Evolutionary conservation across 2,329 filamentous ascomycete species (phyloP).

Genomic region (Ascochyta lentis): DNA sequence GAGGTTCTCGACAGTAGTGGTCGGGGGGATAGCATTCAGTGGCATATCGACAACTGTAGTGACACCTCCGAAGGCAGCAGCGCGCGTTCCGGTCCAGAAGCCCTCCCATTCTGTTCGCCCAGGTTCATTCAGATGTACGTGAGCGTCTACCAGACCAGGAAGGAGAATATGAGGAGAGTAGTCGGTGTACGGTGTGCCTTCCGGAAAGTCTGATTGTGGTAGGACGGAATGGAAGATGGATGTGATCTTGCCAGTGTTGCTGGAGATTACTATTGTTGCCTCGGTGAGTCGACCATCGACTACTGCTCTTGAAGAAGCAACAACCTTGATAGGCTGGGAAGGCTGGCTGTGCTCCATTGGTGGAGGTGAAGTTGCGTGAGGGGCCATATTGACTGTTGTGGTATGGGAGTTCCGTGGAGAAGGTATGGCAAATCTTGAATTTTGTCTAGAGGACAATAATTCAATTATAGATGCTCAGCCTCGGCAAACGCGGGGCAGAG

Average conservation of each 20-base stretch:
- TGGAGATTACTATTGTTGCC: conserved; percentile 82
- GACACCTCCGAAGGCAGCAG: conserved; percentile 92
- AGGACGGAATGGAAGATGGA: conserved; percentile 76
- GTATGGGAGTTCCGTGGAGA: not conserved
- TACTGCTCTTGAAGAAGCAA: conserved; percentile 84
- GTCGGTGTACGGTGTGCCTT: conserved; percentile 76
- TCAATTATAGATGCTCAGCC: conserved; percentile 15
- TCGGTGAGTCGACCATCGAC: conserved; percentile 78
- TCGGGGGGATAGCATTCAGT: conserved; percentile 94
- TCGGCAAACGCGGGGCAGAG: conserved; percentile 34
- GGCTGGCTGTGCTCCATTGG: conserved; percentile 36
- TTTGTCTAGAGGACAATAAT: conserved; percentile 6
- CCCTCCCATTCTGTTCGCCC: conserved; percentile 98
- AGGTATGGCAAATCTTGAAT: not conserved
- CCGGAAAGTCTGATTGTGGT: conserved; percentile 76
- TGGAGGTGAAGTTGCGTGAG: conserved; percentile 46
- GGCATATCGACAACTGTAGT: conserved; percentile 99
- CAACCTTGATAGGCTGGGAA: conserved; percentile 67
- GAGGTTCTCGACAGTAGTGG: conserved; percentile 83
- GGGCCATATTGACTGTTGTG: conserved; percentile 39
- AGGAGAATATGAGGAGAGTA: conserved; percentile 85
- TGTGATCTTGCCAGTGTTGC: conserved; percentile 81
- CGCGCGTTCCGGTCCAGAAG: conserved; percentile 92
- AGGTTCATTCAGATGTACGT: conserved; percentile 97
- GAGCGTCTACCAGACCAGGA: conserved; percentile 92